A percentile compares a stretch with the other conserved stretches of the same genome.
Evolutionary conservation across 2,329 filamentous ascomycete genomes (phyloP).

Genomic region (Stagonosporopsis chrysanthemi): DNA sequence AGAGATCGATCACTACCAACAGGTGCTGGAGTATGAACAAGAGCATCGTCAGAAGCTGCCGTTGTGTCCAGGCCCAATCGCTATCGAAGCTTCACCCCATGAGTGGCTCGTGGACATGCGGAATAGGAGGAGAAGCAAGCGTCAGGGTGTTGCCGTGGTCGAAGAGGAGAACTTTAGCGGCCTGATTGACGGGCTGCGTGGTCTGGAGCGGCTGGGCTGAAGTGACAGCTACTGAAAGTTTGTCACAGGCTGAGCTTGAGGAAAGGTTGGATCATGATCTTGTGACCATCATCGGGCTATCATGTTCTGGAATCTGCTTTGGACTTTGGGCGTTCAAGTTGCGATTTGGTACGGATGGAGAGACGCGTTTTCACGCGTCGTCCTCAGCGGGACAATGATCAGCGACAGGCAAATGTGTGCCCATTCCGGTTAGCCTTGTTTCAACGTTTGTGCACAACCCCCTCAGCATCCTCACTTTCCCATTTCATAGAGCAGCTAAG

Average conservation of each 20-base stretch:
- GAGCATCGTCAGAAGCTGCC: constrained; percentile 34
- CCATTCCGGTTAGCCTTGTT: not conserved
- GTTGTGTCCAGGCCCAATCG: constrained; percentile 33
- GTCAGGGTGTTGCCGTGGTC: constrained; percentile 28
- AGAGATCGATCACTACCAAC: constrained; percentile 31
- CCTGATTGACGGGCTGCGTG: constrained; percentile 18
- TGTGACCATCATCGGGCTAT: constrained; percentile 15
- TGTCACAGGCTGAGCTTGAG: constrained; percentile 15
- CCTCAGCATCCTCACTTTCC: constrained; percentile 2
- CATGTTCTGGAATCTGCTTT: constrained; percentile 22
- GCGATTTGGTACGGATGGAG: not conserved
- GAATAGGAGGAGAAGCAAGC: constrained; percentile 31
- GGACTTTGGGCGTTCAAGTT: not conserved
- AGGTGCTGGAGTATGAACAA: constrained; percentile 34
- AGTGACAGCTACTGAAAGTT: constrained; percentile 6
- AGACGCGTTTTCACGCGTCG: not conserved
- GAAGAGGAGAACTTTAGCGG: constrained; percentile 5
- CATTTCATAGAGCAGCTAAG: not conserved
- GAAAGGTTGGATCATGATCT: not conserved
- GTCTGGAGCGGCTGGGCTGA: constrained; percentile 17
- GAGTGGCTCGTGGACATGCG: constrained; percentile 34
- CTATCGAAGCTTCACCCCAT: constrained; percentile 28
- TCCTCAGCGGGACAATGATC: not conserved
- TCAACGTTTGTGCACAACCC: constrained; percentile 4
- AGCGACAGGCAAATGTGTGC: not conserved